Evolutionary conservation across 2,329 filamentous ascomycete genomes (phyloP).

Genomic region (Scedosporium apiospermum): DNA sequence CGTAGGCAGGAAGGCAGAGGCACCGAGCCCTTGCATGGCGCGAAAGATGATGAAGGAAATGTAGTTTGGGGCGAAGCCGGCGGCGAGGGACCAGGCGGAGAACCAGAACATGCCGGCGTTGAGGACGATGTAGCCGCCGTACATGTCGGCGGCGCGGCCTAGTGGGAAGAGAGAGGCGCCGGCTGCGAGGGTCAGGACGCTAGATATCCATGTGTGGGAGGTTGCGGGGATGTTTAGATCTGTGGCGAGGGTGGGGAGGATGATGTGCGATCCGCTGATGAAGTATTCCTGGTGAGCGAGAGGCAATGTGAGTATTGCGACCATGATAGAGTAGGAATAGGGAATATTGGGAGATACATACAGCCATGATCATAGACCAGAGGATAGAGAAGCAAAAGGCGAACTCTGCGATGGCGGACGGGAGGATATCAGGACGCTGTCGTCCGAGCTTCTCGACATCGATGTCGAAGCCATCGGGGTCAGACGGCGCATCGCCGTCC

Average conservation of each 20-base stretch:
- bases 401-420: slow-evolving; percentile 42
- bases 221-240: slow-evolving; percentile 54
- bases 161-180: slow-evolving; percentile 52
- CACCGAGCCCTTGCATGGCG: slow-evolving; percentile 64
- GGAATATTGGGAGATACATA: background rate
- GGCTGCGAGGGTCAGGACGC: slow-evolving; percentile 48
- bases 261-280: slow-evolving; percentile 17
- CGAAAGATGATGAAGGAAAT: slow-evolving; percentile 65
- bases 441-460: slow-evolving; percentile 52
- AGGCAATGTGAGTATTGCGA: slow-evolving; percentile 1
- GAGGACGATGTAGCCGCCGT: slow-evolving; percentile 53
- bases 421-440: slow-evolving; percentile 48
- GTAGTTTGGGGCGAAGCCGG: slow-evolving; percentile 60
- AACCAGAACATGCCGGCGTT: slow-evolving; percentile 54
- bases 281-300: slow-evolving; percentile 10
- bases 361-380: slow-evolving; percentile 48
- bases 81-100: slow-evolving; percentile 56
- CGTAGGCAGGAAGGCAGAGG: slow-evolving; percentile 62
- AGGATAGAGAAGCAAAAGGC: slow-evolving; percentile 54
- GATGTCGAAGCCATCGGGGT: background rate
- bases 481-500: background rate
- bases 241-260: slow-evolving; percentile 55
- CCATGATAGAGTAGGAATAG: background rate
- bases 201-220: slow-evolving; percentile 55
- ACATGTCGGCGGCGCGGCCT: slow-evolving; percentile 53